Evolutionary conservation across 2,329 filamentous ascomycete species (phyloP), one percentile per base, ranked within the genome.

Genomic region (Sclerotiophoma versabilis): DNA sequence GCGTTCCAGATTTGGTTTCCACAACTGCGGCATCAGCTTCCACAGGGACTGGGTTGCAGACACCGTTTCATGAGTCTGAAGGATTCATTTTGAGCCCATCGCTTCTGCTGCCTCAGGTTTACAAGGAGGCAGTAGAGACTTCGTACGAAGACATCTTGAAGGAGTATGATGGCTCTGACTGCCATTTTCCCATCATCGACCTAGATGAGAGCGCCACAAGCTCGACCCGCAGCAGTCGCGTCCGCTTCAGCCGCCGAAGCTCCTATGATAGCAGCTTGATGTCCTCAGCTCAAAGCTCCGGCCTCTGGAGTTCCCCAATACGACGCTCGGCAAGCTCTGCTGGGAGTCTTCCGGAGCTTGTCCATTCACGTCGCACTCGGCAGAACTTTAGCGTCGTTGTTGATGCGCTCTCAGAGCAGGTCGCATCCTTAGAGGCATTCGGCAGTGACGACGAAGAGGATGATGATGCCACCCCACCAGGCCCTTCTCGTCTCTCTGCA

Each of bases 221-320:
- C 41, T 76, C 77, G 6, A 74, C 76, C 22, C 78, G 80, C 22
- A 82, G 77, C 63, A 82, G 80, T 60, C 77, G 76, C 50, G 79
- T 80, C 2, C 79, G 79, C 12, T 79, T 82, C 45, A 84, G 82
- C 75, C 83, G 83, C 58, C 80, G 80, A 60, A 83, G 81, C 65
- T 84, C 82, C 5, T 82, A 84, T 52, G 82, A 84, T 64, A 84
- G 81, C 65, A 79, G 83, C 58, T 77, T 83, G 33, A 72, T 82
- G 46, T 83, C 81, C 6, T 70, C 66, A 6, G 62, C 63, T 14
- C 66, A 68, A 36, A 64, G 62, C 38, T 72, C 69, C 14, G 65
- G 68, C 22, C 66, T 72, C 5, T 70, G 73, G 67, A 71, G 64
- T 46, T 70, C 71, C 14, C 69, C 71, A 4, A 49, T 72, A 10